Evolutionary conservation across 768 basidiomycete species (phyloP), one percentile per base, ranked within the genome.

Genomic region (Rhodotorula babjevae): DNA sequence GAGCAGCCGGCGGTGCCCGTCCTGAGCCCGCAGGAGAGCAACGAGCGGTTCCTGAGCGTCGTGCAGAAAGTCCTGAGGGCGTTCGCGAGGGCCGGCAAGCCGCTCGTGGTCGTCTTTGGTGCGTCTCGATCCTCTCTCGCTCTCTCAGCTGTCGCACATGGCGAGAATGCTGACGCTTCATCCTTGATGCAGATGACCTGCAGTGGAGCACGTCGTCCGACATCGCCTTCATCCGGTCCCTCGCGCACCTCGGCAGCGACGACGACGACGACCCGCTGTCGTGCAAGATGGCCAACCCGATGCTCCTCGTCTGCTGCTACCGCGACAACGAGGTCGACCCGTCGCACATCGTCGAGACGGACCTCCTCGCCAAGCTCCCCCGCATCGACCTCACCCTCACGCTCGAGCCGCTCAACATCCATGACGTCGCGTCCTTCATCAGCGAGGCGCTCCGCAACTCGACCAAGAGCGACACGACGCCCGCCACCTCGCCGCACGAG

Each of bases 301-400:
- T 72, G 61, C 69, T 75, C 23, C 59, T 75, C 23, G 5, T 75
- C 21, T 65, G 63, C 53, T 36, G 62, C 42, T 75, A 50, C 55
- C 63, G 74, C 40, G 74, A 75, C 74, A 75, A 71, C 65, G 74
- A 75, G 44, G 74, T 75, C 61, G 40, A 50, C 15, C 42, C 70
- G 19, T 49, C 36, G 3, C 74, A 75, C 61, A 72, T 75, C 67
- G 74, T 75, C 70, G 55, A 68, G 27, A 67, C 70, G 16, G 33
- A 65, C 2, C 61, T 75, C 6, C 31, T 68, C 33, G 42, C 67
- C 11, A 50, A 55, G 33, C 67, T 71, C 2, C 56, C 67, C 3
- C 36, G 44, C 9, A 10, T 65, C 60, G 36, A 63, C 59, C 57
- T 60, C 11, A 61, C 56, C 1, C 31, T 75, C 63, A 25, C 23